Evolutionary conservation across 345 rosid species (phyloP), one percentile per base, ranked within the genome.

Genomic region (Camelina hispida): DNA sequence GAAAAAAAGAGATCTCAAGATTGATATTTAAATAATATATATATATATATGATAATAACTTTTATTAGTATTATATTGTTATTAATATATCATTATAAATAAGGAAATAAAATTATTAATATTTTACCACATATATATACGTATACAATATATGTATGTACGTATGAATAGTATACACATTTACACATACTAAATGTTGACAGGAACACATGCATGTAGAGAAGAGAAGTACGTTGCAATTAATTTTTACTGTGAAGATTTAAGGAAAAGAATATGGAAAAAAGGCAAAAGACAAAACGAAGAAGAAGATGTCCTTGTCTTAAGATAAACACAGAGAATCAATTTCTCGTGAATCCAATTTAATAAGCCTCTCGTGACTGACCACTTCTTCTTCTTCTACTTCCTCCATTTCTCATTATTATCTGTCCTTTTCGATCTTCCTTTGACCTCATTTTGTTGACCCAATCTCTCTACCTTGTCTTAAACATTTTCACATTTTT

Each of bases 331-430:
- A 48, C 54, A 75, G 47, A 75, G 68, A 75, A 67, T 18, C 79
- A 68, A 13, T 40, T 75, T 60, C 73, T 68, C 68, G 73, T 75
- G 79, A 75, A 68, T 60, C 62, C 73, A 75, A 68, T 59, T 50
- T 18, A 75, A 59, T 59, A 75, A 38, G 68, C 62, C 30, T 60
- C 79, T 66, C 66, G 79, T 75, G 79, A 75, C 73, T 74, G 66
- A 58, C 78, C 72, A 73, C 2, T 25, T 72, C 69, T 73, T 63
- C 77, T 38, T 38, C 42, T 37, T 37, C 42, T 9, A 7, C 40
- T 73, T 64, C 77, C 35, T 34, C 37, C 9, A 34, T 74, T 38
- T 35, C 53, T 35, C n/a, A 34, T 57, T 50, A 51, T 42, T 30
- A 40, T 60, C 54, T 75, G 73, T 74, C 78, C 2, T 66, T 74